These are phyloP conservation scores for Salix caprea DNA, from an alignment of 345 rosid genomes.

Conservation along the genomic window DNA sequence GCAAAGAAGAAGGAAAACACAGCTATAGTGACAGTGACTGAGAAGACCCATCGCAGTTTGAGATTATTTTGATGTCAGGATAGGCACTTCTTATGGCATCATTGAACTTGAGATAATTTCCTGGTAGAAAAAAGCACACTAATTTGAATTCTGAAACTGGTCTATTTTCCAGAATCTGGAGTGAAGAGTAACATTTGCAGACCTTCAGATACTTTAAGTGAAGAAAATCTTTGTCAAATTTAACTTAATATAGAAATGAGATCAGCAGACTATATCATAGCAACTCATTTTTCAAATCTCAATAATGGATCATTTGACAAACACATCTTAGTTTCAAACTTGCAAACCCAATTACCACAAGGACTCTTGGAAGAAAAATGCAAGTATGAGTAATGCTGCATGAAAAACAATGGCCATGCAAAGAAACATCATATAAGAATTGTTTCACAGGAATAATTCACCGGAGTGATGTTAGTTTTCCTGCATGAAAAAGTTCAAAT, in stretches of 20 bases:
- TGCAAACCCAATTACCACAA: too few species aligned
- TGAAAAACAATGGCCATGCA: not conserved
- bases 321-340: not conserved
- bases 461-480: too few species aligned
- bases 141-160: constrained; percentile 1
- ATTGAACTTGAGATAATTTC: constrained; percentile 87
- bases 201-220: not conserved
- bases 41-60: constrained; percentile 91
- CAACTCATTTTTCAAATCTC: not conserved
- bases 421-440: too few species aligned
- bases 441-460: too few species aligned
- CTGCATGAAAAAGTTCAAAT: too few species aligned
- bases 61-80: constrained; percentile 85
- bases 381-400: not conserved
- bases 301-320: not conserved
- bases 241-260: not conserved
- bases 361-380: not conserved
- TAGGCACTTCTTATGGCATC: constrained; percentile 62
- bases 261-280: not conserved
- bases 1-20: too few species aligned
- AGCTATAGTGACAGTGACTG: not conserved
- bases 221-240: not conserved
- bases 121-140: constrained; percentile 36
- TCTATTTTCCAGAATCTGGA: not conserved
- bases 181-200: not conserved